Base-by-base conservation (phyloP, 2,329 filamentous ascomycete species). In the Aspergillus aculeatus region DNA sequence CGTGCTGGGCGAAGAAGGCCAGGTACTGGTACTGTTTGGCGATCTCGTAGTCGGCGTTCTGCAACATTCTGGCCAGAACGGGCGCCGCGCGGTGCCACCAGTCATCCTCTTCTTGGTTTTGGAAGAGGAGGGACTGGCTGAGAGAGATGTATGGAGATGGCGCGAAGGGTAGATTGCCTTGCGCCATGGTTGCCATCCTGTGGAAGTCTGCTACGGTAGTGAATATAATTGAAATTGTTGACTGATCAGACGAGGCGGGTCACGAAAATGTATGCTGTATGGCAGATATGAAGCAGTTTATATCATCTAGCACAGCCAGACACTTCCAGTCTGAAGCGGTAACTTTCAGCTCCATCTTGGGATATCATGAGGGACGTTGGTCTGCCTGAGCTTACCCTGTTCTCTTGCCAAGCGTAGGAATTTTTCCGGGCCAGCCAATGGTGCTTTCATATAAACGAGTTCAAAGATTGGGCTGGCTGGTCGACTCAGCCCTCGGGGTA, bases 11-110 rank as follows among this genome's bases (percentile, higher is more conserved):
- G n/a, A 41, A 44, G 7, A 54, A 44, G 7, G 51, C 12, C 31
- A 54, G 24, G 51, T 54, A 54, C n/a, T 54, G 29, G 32, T 54
- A 54, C 19, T 54, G 51, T 26, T 41, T 23, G 35, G 47, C 19
- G 10, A 47, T 16, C 19, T 44, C 19, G 21, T 54, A 54, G 35
- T 41, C n/a, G 19, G 29, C n/a, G 10, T 38, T 23, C 5, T 7
- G 16, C 16, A 44, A n/a, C 38, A 44, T 44, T 14, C n/a, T 16
- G 5, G 14, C 16, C 1, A 44, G 38, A 19, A 44, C 38, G 14
- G 38, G 38, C 6, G 14, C 38, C 6, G 38, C 38, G 0, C 38
- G 38, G 14, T 44, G 38, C 38, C 38, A 44, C 38, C 38, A 44
- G 16, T 44, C 38, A 2, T 44, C 6, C 6, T 44, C 38, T 9